phyloP scores from a whole-genome alignment of 139 green algal species.

The Chlamydomonas sphaeroides region DNA sequence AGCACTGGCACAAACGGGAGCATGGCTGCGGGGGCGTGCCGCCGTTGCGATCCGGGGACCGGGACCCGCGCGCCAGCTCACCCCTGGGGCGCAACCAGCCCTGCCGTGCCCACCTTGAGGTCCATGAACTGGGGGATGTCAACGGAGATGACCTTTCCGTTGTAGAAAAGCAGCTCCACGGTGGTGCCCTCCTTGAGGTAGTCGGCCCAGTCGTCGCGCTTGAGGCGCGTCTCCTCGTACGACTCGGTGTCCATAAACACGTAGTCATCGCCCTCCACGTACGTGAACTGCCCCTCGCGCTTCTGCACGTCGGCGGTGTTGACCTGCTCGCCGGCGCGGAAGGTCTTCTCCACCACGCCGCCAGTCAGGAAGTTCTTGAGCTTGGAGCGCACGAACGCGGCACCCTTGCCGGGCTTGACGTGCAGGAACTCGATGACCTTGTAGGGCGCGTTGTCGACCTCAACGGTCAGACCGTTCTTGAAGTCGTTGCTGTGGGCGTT shows the following conservation, averaged over 20 bases:
- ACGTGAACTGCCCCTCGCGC: conserved; percentile 87
- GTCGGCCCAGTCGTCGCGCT: conserved; percentile 83
- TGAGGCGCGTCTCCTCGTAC: conserved; percentile 95
- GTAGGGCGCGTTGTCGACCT: conserved; percentile 79
- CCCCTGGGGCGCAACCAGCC: too few relatives aligned
- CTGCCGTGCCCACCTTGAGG: conserved; percentile 74
- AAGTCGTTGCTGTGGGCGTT: conserved; percentile 91
- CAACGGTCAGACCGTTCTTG: conserved; percentile 90
- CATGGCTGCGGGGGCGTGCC: too few relatives aligned
- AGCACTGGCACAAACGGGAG: too few relatives aligned
- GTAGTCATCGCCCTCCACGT: conserved; percentile 70
- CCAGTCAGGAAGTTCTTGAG: conserved; percentile 96
- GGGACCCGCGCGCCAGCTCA: too few relatives aligned
- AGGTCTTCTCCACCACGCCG: conserved; percentile 94
- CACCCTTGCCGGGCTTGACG: conserved; percentile 98
- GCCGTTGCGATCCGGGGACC: too few relatives aligned
- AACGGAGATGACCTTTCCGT: conserved; percentile 92
- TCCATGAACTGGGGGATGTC: conserved; percentile 86
- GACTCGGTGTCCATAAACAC: conserved; percentile 96
- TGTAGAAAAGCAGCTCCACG: conserved; percentile 86
- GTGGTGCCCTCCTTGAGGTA: conserved; percentile 84
- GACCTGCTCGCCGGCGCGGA: conserved; percentile 93
- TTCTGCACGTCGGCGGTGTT: conserved; percentile 78
- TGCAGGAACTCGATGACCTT: conserved; percentile 92
- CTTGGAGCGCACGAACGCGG: conserved; percentile 98